These are phyloP conservation scores for Yamadazyma trypodendri DNA, from an alignment of 1,139 yeast genomes.

Conservation along the genomic window DNA sequence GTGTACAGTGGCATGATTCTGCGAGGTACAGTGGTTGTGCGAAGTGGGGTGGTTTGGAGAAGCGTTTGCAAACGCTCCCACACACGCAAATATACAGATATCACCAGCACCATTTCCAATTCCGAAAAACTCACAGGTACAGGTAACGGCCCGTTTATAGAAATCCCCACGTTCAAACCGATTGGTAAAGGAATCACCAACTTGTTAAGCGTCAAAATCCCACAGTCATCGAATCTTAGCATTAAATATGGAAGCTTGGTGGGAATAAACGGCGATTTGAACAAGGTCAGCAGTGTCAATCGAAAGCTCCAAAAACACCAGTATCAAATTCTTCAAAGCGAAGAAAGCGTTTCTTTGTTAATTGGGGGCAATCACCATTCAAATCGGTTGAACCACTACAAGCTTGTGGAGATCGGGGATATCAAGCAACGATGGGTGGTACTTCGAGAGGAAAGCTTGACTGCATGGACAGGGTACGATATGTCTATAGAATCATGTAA, in stretches of 20 bases:
- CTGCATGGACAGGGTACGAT: slow-evolving; percentile 49
- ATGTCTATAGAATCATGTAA: slow-evolving; percentile 21
- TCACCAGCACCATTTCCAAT: slow-evolving; percentile 13
- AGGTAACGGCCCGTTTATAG: slow-evolving; percentile 43
- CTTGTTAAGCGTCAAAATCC: slow-evolving; percentile 35
- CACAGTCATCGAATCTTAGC: slow-evolving; percentile 32
- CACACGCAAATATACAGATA: slow-evolving; percentile 7
- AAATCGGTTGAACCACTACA: slow-evolving; percentile 20
- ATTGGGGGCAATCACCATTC: slow-evolving; percentile 25
- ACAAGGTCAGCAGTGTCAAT: slow-evolving; percentile 16
- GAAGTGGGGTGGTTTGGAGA: too few relatives aligned
- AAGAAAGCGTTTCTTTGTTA: slow-evolving; percentile 27
- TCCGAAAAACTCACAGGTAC: slow-evolving; percentile 23
- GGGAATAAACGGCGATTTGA: slow-evolving; percentile 36
- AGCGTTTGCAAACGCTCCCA: too few relatives aligned
- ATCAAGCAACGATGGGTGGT: slow-evolving; percentile 33
- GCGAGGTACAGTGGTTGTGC: neutral
- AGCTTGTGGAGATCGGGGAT: slow-evolving; percentile 22
- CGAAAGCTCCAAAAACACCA: slow-evolving; percentile 17
- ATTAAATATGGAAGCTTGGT: slow-evolving; percentile 32
- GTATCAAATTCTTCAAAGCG: slow-evolving; percentile 28
- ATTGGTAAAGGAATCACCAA: slow-evolving; percentile 28
- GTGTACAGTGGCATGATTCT: too few relatives aligned
- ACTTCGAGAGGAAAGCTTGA: slow-evolving; percentile 27
- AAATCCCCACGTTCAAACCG: slow-evolving; percentile 34